These are phyloP conservation scores for Claviceps sp. DNA, from an alignment of 2,329 filamentous ascomycete genomes.

Conservation along the genomic window DNA sequence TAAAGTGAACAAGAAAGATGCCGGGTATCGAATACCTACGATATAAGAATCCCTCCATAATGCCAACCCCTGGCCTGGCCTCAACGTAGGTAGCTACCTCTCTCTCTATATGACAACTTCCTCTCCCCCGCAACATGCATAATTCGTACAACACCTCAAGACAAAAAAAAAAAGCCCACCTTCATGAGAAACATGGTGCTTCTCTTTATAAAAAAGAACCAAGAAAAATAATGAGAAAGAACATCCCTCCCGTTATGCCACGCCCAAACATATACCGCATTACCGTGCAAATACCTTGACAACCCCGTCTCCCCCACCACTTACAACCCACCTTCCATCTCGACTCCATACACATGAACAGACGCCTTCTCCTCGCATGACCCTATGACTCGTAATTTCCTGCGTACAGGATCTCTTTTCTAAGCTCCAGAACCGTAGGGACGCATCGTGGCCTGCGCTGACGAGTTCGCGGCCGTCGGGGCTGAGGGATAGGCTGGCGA, in stretches of 20 bases:
- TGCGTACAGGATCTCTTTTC: constrained; percentile 93
- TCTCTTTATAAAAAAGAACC: no score
- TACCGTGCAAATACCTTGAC: constrained; percentile 76
- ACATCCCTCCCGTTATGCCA: neutral
- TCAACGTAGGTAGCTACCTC: neutral
- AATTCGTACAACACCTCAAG: constrained; percentile 1
- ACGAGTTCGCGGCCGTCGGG: constrained; percentile 91
- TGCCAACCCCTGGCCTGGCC: constrained; percentile 8
- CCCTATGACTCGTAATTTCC: constrained; percentile 81
- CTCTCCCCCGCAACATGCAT: constrained; percentile 6
- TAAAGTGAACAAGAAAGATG: constrained; percentile 4
- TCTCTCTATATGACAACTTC: neutral
- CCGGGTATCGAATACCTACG: constrained; percentile 22
- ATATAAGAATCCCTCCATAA: constrained; percentile 10
- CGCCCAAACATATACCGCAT: neutral
- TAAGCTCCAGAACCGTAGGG: constrained; percentile 89
- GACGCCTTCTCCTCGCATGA: constrained; percentile 93
- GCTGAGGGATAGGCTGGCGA: constrained; percentile 81
- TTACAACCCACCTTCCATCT: constrained; percentile 88
- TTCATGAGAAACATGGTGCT: no score
- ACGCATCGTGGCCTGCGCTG: constrained; percentile 89
- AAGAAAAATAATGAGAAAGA: neutral
- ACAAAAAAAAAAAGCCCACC: neutral
- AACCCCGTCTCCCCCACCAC: constrained; percentile 85
- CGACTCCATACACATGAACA: constrained; percentile 92